phyloP scores from a whole-genome alignment of 2,329 filamentous ascomycete genomes.

The Fusarium aywerte region DNA sequence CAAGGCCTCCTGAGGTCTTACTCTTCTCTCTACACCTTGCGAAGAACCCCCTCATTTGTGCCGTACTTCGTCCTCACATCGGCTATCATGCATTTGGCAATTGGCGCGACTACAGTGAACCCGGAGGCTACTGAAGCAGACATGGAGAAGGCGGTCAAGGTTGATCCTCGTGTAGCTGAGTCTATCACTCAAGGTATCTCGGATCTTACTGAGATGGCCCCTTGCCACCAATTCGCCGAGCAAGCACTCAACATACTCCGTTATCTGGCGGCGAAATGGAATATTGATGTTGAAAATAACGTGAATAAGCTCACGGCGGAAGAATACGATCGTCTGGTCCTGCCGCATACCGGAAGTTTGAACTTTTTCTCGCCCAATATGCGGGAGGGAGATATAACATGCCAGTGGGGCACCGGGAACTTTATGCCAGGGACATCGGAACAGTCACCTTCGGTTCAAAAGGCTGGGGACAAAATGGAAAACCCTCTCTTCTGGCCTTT shows the following conservation, averaged over 20 bases:
- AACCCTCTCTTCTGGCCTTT: slow-evolving; percentile 71
- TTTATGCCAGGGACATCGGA: slow-evolving; percentile 29
- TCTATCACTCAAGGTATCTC: slow-evolving; percentile 65
- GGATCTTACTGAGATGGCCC: slow-evolving; percentile 69
- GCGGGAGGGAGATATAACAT: slow-evolving; percentile 59
- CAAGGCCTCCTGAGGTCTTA: slow-evolving; percentile 67
- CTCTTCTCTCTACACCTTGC: slow-evolving; percentile 67
- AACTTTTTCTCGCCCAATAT: slow-evolving; percentile 68
- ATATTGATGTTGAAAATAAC: slow-evolving; percentile 62
- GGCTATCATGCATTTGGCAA: slow-evolving; percentile 69
- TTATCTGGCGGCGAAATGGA: slow-evolving; percentile 68
- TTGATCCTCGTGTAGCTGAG: slow-evolving; percentile 56
- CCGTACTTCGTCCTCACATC: slow-evolving; percentile 71
- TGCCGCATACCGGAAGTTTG: slow-evolving; percentile 62
- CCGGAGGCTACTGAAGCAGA: slow-evolving; percentile 38
- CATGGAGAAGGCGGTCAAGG: slow-evolving; percentile 50
- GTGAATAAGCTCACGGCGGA: slow-evolving; percentile 46
- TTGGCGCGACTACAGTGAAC: slow-evolving; percentile 55
- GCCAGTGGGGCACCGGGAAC: slow-evolving; percentile 55
- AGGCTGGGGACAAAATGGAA: slow-evolving; percentile 54
- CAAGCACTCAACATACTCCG: slow-evolving; percentile 69
- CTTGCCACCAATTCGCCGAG: slow-evolving; percentile 69
- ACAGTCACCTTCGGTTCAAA: slow-evolving; percentile 32
- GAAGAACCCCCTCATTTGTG: slow-evolving; percentile 69
- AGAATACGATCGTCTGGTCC: slow-evolving; percentile 57